A percentile compares a stretch with the other conserved stretches of the same genome.
phyloP scores from a whole-genome alignment of 1,284 basidiomycete genomes.

The Puccinia horiana region DNA sequence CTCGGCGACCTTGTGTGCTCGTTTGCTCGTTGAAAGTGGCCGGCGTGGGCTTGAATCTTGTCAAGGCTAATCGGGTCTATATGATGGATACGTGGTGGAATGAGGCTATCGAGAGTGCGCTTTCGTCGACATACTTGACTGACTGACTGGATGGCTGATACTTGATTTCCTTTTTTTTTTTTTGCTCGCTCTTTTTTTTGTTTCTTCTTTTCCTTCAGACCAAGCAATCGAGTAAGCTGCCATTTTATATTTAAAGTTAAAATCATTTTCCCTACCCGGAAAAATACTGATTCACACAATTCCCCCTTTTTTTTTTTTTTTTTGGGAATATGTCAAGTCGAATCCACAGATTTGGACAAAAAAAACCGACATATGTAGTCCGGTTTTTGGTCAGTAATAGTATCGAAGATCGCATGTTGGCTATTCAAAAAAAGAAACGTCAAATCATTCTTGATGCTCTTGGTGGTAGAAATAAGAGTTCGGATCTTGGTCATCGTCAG shows the following conservation, averaged over 20 bases:
- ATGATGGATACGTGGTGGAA: slow-evolving; percentile 50
- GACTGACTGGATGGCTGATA: neutral
- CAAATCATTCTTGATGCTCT: slow-evolving; percentile 32
- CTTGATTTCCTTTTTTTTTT: neutral
- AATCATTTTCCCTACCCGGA: neutral
- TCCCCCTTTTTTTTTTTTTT: neutral
- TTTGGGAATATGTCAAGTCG: slow-evolving; percentile 2
- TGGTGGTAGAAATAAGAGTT: neutral
- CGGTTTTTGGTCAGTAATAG: slow-evolving; percentile 90
- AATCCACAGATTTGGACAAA: slow-evolving; percentile 78
- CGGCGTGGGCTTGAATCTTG: slow-evolving; percentile 70
- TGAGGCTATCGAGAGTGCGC: slow-evolving; percentile 48
- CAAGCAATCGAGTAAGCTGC: slow-evolving; percentile 46
- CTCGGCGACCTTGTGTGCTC: slow-evolving; percentile 79
- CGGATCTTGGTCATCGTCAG: neutral
- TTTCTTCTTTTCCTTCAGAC: neutral
- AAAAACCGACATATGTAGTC: slow-evolving; percentile 80
- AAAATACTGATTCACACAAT: too few species aligned
- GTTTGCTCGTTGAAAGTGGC: slow-evolving; percentile 90
- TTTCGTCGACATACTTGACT: neutral
- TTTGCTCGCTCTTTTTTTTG: too few species aligned
- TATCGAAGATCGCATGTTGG: slow-evolving; percentile 69
- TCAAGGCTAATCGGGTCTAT: slow-evolving; percentile 48
- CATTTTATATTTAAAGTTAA: slow-evolving; percentile 14
- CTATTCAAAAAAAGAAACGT: slow-evolving; percentile 36